These are phyloP conservation scores for Euphrasia arctica DNA, from an alignment of 305 asterid genomes.

Conservation along the genomic window DNA sequence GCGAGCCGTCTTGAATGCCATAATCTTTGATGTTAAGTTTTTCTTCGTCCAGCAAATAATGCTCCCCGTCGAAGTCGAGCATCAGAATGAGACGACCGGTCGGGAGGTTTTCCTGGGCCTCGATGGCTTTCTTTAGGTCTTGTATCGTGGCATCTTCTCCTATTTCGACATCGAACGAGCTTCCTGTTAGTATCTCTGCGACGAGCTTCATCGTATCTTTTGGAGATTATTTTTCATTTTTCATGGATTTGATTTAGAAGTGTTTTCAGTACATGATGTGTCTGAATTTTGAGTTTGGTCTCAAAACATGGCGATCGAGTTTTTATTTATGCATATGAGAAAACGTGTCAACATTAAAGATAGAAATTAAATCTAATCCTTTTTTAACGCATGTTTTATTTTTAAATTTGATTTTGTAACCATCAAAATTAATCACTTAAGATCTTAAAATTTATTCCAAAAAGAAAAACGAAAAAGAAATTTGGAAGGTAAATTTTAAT, in stretches of 20 bases:
- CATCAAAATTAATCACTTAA: no score
- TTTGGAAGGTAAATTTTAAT: no score
- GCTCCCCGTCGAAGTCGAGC: conserved; percentile 26
- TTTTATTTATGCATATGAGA: conserved; percentile 6
- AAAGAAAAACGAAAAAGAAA: no score
- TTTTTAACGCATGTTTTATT: no score
- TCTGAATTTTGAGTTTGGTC: no score
- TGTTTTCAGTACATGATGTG: not conserved
- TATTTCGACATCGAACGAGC: conserved; percentile 39
- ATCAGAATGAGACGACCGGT: conserved; percentile 44
- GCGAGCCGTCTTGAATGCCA: conserved; percentile 56
- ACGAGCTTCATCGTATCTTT: conserved; percentile 45
- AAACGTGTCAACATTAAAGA: no score
- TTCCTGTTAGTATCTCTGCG: conserved; percentile 52
- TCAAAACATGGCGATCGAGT: no score
- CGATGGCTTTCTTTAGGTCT: conserved; percentile 54
- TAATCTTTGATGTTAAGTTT: conserved; percentile 34
- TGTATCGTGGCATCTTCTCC: conserved; percentile 40
- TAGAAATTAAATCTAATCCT: no score
- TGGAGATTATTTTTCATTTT: not conserved
- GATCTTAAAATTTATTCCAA: no score
- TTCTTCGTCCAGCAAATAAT: conserved; percentile 25
- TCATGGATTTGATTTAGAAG: not conserved
- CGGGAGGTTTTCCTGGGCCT: conserved; percentile 48
- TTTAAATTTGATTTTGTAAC: no score